phyloP scores from a whole-genome alignment of 2,329 filamentous ascomycete genomes.

The Colletotrichum australisinense region DNA sequence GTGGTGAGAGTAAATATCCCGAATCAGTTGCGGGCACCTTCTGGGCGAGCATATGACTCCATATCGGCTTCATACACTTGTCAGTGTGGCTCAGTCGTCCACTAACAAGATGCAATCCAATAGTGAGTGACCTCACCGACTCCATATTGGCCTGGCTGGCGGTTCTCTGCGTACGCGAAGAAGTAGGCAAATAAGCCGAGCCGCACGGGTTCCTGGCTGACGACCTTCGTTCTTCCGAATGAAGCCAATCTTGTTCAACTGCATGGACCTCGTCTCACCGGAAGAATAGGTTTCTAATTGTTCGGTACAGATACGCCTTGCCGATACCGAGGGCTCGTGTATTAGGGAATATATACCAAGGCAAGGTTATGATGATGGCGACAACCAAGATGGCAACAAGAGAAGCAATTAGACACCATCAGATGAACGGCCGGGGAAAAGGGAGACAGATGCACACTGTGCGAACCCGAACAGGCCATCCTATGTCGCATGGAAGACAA shows the following conservation, averaged over 20 bases:
- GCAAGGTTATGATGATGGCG: not conserved
- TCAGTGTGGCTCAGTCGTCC: not conserved
- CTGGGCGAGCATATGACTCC: not conserved
- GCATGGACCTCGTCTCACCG: slow-evolving; percentile 21
- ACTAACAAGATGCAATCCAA: slow-evolving; percentile 2
- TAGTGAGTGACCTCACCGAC: slow-evolving; percentile 8
- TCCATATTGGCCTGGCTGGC: slow-evolving; percentile 6
- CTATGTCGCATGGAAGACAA: not conserved
- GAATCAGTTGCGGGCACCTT: not conserved
- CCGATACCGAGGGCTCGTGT: not conserved
- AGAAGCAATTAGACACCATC: not conserved
- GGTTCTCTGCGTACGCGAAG: not conserved
- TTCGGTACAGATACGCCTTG: not conserved
- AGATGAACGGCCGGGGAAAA: not conserved
- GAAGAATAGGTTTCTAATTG: not conserved
- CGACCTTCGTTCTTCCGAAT: not conserved
- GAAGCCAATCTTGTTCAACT: slow-evolving; percentile 19
- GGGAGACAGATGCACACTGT: not conserved
- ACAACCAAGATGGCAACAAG: not conserved
- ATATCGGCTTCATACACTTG: not conserved
- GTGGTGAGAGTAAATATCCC: not conserved
- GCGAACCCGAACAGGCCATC: not conserved
- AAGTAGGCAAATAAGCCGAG: slow-evolving; percentile 15
- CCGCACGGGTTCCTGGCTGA: slow-evolving; percentile 8
- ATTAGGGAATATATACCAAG: not conserved